phyloP scores from a whole-genome alignment of 2,329 filamentous ascomycete genomes.

The Sphaerulina musiva region DNA sequence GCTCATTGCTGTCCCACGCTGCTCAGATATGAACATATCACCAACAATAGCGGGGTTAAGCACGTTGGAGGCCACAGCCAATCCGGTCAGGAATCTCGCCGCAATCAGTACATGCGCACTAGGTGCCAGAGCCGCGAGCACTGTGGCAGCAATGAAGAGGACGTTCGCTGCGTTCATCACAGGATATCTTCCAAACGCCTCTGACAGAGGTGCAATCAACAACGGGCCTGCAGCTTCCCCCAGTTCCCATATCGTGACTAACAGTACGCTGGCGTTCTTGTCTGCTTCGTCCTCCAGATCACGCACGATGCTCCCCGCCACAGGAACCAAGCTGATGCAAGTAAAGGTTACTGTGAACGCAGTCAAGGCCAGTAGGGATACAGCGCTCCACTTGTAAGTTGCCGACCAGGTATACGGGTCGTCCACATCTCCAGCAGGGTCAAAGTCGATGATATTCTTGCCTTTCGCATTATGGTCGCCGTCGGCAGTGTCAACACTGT shows the following conservation, averaged over 20 bases:
- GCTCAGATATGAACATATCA: constrained; percentile 54
- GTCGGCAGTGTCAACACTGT: neutral
- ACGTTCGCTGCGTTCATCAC: constrained; percentile 38
- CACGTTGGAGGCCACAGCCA: constrained; percentile 47
- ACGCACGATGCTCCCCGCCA: constrained; percentile 25
- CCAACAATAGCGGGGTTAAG: constrained; percentile 59
- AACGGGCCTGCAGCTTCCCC: constrained; percentile 44
- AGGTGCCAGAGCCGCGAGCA: constrained; percentile 37
- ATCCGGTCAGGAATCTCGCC: constrained; percentile 40
- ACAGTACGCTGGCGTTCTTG: constrained; percentile 32
- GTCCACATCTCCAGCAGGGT: constrained; percentile 41
- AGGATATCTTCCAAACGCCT: constrained; percentile 38
- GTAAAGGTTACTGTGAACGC: constrained; percentile 47
- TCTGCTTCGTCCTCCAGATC: constrained; percentile 21
- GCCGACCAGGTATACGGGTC: constrained; percentile 51
- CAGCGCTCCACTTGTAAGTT: constrained; percentile 47
- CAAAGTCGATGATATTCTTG: constrained; percentile 39
- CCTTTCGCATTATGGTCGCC: constrained; percentile 11
- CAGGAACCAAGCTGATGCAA: constrained; percentile 30
- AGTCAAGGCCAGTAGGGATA: constrained; percentile 49
- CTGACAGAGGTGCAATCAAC: constrained; percentile 42
- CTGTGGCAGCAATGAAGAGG: constrained; percentile 41
- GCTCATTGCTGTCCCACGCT: constrained; percentile 54
- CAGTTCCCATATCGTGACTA: constrained; percentile 46
- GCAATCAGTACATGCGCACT: constrained; percentile 38